A percentile compares a stretch with the other conserved stretches of the same genome.
Evolutionary conservation across 208 protist genomes (phyloP).

Genomic region (Spongospora subterranea): DNA sequence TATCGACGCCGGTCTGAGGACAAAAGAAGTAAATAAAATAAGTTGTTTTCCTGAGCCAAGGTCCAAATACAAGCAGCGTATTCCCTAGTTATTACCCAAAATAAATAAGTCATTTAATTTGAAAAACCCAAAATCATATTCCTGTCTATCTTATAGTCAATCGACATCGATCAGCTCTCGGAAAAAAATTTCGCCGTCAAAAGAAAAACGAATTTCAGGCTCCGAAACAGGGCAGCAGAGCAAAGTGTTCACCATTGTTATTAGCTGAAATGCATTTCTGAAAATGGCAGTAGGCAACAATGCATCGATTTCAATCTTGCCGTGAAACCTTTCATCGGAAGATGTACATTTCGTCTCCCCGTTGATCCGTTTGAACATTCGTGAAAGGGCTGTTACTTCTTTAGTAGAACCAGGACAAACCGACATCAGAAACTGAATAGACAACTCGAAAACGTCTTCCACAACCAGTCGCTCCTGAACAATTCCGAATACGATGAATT

Average conservation of each 20-base stretch:
- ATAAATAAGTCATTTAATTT: no score
- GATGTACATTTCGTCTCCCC: not conserved
- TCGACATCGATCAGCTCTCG: no score
- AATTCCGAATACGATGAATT: not conserved
- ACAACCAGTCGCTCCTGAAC: not conserved
- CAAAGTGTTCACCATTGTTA: not conserved
- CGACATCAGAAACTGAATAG: not conserved
- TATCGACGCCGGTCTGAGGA: no score
- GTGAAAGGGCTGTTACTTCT: not conserved
- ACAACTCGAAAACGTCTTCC: not conserved
- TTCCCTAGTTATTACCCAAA: no score
- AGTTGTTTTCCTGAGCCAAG: no score
- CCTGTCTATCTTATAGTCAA: no score
- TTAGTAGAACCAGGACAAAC: not conserved
- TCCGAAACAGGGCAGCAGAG: not conserved
- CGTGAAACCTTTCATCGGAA: not conserved
- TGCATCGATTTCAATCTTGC: not conserved
- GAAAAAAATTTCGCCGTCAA: conserved; percentile 33
- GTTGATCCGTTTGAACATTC: not conserved
- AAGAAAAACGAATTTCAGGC: not conserved
- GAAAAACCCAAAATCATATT: no score
- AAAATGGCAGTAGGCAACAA: not conserved
- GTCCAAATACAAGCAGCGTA: no score
- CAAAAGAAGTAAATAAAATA: no score
- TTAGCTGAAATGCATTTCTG: not conserved